Evolutionary conservation across 2,329 filamentous ascomycete genomes (phyloP).

Genomic region (Trichoderma polysporum): DNA sequence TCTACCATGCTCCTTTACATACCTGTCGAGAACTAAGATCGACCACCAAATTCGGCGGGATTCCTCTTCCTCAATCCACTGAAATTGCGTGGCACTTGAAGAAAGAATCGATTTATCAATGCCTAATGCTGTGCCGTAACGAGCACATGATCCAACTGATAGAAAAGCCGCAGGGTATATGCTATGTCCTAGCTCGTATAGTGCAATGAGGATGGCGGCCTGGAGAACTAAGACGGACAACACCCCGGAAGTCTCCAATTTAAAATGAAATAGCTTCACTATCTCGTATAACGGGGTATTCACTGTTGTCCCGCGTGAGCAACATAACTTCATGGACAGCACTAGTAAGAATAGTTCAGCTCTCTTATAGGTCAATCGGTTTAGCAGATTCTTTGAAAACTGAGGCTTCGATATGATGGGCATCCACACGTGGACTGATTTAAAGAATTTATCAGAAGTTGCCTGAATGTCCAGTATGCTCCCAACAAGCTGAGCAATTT

Average conservation of each 20-base stretch:
- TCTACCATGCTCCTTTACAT: not conserved
- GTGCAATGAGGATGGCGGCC: constrained; percentile 8
- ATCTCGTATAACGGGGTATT: constrained; percentile 2
- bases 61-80: constrained; percentile 19
- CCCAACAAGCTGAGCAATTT: constrained; percentile 1
- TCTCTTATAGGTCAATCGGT: constrained; percentile 6
- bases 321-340: constrained; percentile 17
- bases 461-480: constrained; percentile 14
- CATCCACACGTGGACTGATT: constrained; percentile 13
- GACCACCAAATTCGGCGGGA: constrained; percentile 17
- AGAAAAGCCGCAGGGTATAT: constrained; percentile 13
- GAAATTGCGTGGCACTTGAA: not conserved
- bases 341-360: constrained; percentile 13
- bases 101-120: constrained; percentile 10
- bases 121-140: not conserved
- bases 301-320: not conserved
- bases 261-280: constrained; percentile 9
- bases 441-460: constrained; percentile 2
- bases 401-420: constrained; percentile 14
- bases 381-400: not conserved
- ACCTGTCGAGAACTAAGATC: constrained; percentile 19
- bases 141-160: constrained; percentile 13
- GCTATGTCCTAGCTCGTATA: constrained; percentile 14
- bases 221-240: constrained; percentile 10
- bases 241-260: constrained; percentile 8